Base-by-base conservation (phyloP, 805 yeast genomes). In the Suhomyces emberorum region DNA sequence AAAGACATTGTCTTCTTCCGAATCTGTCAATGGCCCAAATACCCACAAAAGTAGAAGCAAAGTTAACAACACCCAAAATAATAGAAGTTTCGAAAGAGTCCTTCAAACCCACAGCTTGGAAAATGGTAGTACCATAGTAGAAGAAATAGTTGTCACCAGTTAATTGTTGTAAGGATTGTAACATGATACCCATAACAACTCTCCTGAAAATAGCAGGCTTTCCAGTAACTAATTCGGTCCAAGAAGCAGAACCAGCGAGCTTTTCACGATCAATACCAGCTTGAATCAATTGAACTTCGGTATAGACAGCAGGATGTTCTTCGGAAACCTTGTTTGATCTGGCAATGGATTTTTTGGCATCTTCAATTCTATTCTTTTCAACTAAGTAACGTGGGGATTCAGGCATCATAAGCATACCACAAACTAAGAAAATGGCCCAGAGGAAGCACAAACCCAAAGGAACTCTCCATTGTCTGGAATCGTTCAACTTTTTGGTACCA, bases 101-200 rank as follows among this genome's bases (percentile, higher is more conserved):
- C 11, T 57, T 48, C 43, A 79, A 49, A 31, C 83, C 83, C 38
- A 76, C 79, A 38, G 78, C 71, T 46, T 72, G 58, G 63, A 79
- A 79, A 39, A 79, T 63, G n/a, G 79, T 63, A 28, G 83, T 77
- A 38, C 83, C 81, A 48, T 79, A 79, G 55, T 79, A 79, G 62
- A 79, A 79, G 58, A 79, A 79, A 54, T 77, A 79, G 63, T 79
- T 79, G 45, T 72, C 69, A 59, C 85, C 85, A 24, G 81, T 71
- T 41, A 79, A 65, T 52, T 78, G 83, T 57, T 78, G 83, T 49
- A 77, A 61, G 9, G 75, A 61, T 36, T 55, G 58, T 37, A 55
- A 49, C 33, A 54, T 32, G 15, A 55, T 42, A 23, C 60, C 60
- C 35, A 54, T 42, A 16, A 53, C 17, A 21, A 55, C 56, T 39